phyloP scores from a whole-genome alignment of 352 stramenopile species.

The Phytophthora chlamydospora region DNA sequence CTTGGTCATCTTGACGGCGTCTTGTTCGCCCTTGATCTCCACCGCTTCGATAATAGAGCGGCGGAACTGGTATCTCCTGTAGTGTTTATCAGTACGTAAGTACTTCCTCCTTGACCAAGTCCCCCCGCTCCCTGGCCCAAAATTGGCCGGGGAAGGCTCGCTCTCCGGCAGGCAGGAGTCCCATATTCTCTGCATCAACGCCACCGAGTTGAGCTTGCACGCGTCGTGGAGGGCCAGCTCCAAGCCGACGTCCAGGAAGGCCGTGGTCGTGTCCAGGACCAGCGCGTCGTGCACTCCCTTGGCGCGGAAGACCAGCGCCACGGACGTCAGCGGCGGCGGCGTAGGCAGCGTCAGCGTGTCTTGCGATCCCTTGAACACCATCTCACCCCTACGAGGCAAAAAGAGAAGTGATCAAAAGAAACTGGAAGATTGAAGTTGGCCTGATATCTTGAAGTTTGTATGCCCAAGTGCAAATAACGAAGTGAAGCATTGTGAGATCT shows the following conservation, averaged over 20 bases:
- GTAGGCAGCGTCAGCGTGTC: too few species aligned
- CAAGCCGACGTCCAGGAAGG: constrained; percentile 17
- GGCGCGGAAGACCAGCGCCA: constrained; percentile 9
- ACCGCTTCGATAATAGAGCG: constrained; percentile 5
- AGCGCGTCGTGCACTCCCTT: constrained; percentile 1
- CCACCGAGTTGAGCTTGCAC: constrained; percentile 6
- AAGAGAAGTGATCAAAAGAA: too few species aligned
- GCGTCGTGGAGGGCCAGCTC: constrained; percentile 9
- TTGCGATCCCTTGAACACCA: too few species aligned
- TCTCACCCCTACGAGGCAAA: too few species aligned
- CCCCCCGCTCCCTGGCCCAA: not conserved
- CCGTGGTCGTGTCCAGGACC: constrained; percentile 1
- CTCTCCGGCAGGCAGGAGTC: not conserved
- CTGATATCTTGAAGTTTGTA: too few species aligned
- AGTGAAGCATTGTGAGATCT: too few species aligned
- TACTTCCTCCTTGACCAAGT: constrained; percentile 11
- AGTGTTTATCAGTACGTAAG: constrained; percentile 4
- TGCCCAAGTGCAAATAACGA: too few species aligned
- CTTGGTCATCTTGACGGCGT: not conserved
- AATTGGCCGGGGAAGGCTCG: not conserved
- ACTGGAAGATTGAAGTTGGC: too few species aligned
- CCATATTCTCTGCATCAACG: constrained; percentile 13
- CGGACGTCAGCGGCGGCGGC: not conserved
- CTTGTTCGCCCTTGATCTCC: not conserved
- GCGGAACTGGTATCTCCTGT: constrained; percentile 8